Evolutionary conservation across 2,329 filamentous ascomycete genomes (phyloP), one percentile per base, ranked within the genome.

Genomic region (Penicillium polonicum): DNA sequence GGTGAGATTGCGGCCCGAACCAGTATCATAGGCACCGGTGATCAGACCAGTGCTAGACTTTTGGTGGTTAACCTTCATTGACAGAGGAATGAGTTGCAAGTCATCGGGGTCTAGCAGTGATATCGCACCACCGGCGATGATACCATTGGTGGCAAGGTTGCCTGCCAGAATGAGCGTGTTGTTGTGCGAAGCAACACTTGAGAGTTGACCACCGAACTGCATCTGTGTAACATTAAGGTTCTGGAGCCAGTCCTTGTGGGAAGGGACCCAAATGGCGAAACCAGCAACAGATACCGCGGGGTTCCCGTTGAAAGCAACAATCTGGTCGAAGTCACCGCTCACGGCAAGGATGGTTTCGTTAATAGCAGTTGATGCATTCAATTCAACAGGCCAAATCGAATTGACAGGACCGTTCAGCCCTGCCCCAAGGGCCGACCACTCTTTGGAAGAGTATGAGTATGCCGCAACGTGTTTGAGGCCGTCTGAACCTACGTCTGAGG

Each of bases 201-300:
- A 89, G 45, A 99, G 81, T 55, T 86, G 78, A 38, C 94, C 95
- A 57, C 82, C 82, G 66, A 95, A 83, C 7, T 84, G 80, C 54
- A 90, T 86, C 33, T 86, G 82, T 8, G 83, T 77, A 7, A 85
- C 78, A 36, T 86, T 74, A 19, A 97, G 77, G 65, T 95, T 94
- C 70, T 91, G 86, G 17, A 99, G 80, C 94, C 94, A 99, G 71
- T 94, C 94, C 57, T 82, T 83, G 60, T 83, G 81, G 4, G 92
- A 95, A 3, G 90, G 90, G 8, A 97, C 88, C 94, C 94, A 99
- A 38, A 97, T 81, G 15, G 91, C 93, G 68, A 99, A 91, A 2
- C 92, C 92, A 50, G 85, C 76, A 0, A 87, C 89, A 9, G 82
- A 68, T 29, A 87, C 81, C 10, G 85, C 83, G 7, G 81, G 73